A percentile compares a stretch with the other conserved stretches of the same genome.
These are phyloP conservation scores for Trichophyton mentagrophytes DNA, from an alignment of 2,329 filamentous ascomycete species.

Conservation along the genomic window DNA sequence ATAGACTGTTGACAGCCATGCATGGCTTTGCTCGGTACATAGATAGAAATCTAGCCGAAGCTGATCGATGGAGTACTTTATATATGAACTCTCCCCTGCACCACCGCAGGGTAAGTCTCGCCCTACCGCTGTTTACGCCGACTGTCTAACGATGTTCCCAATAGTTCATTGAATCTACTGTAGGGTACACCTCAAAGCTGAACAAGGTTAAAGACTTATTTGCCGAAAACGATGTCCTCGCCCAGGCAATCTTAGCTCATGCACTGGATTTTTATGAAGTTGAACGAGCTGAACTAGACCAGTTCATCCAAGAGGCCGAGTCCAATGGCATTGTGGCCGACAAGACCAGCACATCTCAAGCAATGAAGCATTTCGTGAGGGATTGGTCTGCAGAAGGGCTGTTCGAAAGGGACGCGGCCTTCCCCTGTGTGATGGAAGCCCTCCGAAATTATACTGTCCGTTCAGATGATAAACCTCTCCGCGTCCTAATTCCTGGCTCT, in stretches of 20 bases:
- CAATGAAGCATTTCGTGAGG: constrained; percentile 45
- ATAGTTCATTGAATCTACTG: constrained; percentile 42
- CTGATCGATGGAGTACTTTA: constrained; percentile 10
- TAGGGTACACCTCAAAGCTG: constrained; percentile 47
- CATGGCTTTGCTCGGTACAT: constrained; percentile 19
- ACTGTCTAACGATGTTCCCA: background rate
- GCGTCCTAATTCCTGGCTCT: constrained; percentile 41
- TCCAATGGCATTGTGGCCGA: constrained; percentile 31
- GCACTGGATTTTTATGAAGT: constrained; percentile 39
- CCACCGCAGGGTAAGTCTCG: constrained; percentile 6
- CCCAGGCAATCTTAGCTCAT: constrained; percentile 34
- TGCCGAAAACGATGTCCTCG: constrained; percentile 35
- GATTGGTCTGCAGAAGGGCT: constrained; percentile 43
- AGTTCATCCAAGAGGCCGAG: constrained; percentile 29
- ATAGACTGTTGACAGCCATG: constrained; percentile 19
- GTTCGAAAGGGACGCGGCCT: constrained; percentile 34
- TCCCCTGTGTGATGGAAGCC: constrained; percentile 23
- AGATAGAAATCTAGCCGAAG: constrained; percentile 13
- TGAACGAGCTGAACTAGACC: constrained; percentile 32
- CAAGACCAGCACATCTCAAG: constrained; percentile 39
- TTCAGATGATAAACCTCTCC: constrained; percentile 17
- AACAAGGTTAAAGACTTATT: constrained; percentile 33
- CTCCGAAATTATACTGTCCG: constrained; percentile 14
- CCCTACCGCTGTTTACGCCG: background rate
- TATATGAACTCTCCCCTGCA: constrained; percentile 6